Conservation (phyloP, 148 eudicot genomes). For the Fagopyrum esculentum region DNA sequence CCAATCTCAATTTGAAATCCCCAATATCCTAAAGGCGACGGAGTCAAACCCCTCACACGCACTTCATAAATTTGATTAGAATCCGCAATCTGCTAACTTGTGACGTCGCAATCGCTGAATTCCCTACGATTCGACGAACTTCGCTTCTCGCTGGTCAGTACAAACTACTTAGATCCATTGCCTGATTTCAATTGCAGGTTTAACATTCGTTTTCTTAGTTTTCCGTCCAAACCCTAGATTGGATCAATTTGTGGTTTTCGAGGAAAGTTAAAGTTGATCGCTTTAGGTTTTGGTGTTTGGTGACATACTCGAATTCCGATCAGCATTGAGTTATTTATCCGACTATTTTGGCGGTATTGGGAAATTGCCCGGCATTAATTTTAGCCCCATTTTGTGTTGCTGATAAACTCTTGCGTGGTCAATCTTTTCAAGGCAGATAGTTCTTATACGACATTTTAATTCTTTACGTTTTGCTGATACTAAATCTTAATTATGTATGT, state of each 20-base stretch:
- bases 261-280: neutral
- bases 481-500: neutral
- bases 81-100: neutral
- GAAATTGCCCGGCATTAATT: neutral
- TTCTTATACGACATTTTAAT: neutral
- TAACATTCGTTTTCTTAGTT: neutral
- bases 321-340: neutral
- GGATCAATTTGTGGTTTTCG: conserved; percentile 5
- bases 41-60: neutral
- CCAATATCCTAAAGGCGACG: neutral
- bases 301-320: neutral
- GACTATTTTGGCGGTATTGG: neutral
- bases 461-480: neutral
- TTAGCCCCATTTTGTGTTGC: neutral
- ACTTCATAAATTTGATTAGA: neutral
- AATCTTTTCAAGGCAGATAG: neutral
- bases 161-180: neutral
- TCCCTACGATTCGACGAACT: neutral
- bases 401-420: neutral
- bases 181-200: neutral
- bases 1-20: neutral
- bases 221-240: conserved; percentile 10
- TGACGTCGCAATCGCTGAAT: neutral
- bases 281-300: neutral
- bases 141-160: neutral